These are phyloP conservation scores for Pseudogymnoascus sp. DNA, from an alignment of 2,329 filamentous ascomycete genomes.

Conservation along the genomic window DNA sequence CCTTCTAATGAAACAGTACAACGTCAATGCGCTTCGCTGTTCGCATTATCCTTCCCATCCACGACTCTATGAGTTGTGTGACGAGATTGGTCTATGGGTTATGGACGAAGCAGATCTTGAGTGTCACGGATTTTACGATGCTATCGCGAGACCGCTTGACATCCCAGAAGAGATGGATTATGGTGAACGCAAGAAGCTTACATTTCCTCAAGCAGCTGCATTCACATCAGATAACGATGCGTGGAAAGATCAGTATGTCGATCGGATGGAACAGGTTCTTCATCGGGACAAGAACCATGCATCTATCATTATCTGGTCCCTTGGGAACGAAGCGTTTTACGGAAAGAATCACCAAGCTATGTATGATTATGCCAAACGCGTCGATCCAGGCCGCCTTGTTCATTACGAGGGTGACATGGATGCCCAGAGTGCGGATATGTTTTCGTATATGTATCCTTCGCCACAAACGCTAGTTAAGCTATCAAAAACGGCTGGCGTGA, in stretches of 20 bases:
- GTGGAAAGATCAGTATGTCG: slow-evolving; percentile 58
- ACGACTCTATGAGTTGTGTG: slow-evolving; percentile 49
- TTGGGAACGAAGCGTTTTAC: slow-evolving; percentile 68
- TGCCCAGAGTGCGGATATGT: slow-evolving; percentile 45
- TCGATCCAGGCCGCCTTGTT: slow-evolving; percentile 43
- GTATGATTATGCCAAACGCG: slow-evolving; percentile 46
- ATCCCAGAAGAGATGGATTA: slow-evolving; percentile 50
- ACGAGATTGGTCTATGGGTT: slow-evolving; percentile 59
- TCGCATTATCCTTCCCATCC: slow-evolving; percentile 62
- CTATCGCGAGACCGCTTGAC: slow-evolving; percentile 38
- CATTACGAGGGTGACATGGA: slow-evolving; percentile 49
- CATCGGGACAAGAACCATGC: slow-evolving; percentile 63
- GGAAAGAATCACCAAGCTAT: slow-evolving; percentile 60
- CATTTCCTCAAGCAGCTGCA: slow-evolving; percentile 44
- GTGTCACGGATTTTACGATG: slow-evolving; percentile 40
- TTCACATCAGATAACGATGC: slow-evolving; percentile 53
- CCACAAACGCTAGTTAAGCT: slow-evolving; percentile 30
- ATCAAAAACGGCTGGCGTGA: slow-evolving; percentile 5
- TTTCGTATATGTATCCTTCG: slow-evolving; percentile 47
- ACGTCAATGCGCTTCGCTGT: slow-evolving; percentile 62
- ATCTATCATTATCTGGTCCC: slow-evolving; percentile 63
- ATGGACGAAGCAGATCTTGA: slow-evolving; percentile 45
- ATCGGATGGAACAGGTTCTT: slow-evolving; percentile 56
- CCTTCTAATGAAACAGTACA: slow-evolving; percentile 60
- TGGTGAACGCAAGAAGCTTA: slow-evolving; percentile 50